Conservation (phyloP, 73 alveolate genomes). For the Paramecium pentaurelia region DNA sequence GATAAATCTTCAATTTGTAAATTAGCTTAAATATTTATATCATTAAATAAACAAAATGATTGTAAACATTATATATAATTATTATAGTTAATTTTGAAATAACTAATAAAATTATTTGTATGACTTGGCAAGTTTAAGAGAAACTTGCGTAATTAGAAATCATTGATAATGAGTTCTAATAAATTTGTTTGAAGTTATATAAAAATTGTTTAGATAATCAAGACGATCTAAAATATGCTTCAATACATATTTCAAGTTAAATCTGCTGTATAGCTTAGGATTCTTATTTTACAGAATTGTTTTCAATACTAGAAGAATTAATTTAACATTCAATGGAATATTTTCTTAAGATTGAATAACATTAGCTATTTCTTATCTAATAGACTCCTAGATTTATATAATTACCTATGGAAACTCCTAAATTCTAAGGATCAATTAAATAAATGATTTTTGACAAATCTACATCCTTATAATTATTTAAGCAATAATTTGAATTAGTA, state of each 20-base stretch:
- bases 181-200: background rate
- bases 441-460: background rate
- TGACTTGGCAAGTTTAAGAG: constrained; percentile 37
- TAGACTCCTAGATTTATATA: constrained; percentile 27
- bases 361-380: background rate
- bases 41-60: background rate
- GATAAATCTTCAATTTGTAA: background rate
- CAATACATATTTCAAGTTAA: background rate
- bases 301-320: background rate
- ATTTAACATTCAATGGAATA: background rate
- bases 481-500: background rate
- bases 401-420: constrained; percentile 33
- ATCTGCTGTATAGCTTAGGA: background rate
- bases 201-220: background rate
- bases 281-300: background rate
- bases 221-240: constrained; percentile 30
- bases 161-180: background rate
- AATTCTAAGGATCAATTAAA: background rate
- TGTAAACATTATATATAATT: background rate
- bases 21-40: background rate
- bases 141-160: background rate
- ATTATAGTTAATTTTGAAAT: background rate
- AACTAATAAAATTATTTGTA: background rate
- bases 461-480: background rate
- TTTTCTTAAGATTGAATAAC: background rate